phyloP scores from a whole-genome alignment of 768 basidiomycete species.

The Termitomyces sp. region DNA sequence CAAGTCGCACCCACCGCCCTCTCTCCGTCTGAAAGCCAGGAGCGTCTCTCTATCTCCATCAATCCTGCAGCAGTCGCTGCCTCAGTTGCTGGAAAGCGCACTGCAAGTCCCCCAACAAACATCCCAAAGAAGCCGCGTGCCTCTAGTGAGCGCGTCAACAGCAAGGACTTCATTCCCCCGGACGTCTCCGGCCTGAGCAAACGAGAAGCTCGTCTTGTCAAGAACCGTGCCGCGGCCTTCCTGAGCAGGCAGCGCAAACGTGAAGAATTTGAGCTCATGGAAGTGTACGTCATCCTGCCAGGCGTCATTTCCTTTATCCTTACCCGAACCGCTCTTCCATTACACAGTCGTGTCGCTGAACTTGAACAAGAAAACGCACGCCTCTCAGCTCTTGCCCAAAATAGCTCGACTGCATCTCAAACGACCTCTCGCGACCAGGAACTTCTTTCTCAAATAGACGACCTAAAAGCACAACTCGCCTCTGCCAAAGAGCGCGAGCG shows the following conservation, averaged over 20 bases:
- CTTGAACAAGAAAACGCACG: constrained; percentile 81
- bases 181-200: constrained; percentile 86
- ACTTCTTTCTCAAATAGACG: constrained; percentile 56
- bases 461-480: constrained; percentile 58
- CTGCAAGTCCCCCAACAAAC: constrained; percentile 35
- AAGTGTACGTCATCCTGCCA: constrained; percentile 56
- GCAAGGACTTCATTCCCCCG: constrained; percentile 83
- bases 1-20: constrained; percentile 22
- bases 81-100: constrained; percentile 34
- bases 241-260: constrained; percentile 87
- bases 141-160: constrained; percentile 45
- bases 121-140: constrained; percentile 37
- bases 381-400: constrained; percentile 55
- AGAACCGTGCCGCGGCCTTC: constrained; percentile 90
- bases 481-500: constrained; percentile 63
- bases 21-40: constrained; percentile 24
- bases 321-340: constrained; percentile 14
- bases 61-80: constrained; percentile 20
- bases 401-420: constrained; percentile 22
- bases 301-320: not conserved
- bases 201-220: constrained; percentile 86
- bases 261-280: constrained; percentile 89
- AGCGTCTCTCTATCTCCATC: constrained; percentile 28
- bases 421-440: constrained; percentile 24
- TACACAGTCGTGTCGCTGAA: constrained; percentile 69